Evolutionary conservation across 805 yeast genomes (phyloP).

Genomic region (Ogataea methylovora): DNA sequence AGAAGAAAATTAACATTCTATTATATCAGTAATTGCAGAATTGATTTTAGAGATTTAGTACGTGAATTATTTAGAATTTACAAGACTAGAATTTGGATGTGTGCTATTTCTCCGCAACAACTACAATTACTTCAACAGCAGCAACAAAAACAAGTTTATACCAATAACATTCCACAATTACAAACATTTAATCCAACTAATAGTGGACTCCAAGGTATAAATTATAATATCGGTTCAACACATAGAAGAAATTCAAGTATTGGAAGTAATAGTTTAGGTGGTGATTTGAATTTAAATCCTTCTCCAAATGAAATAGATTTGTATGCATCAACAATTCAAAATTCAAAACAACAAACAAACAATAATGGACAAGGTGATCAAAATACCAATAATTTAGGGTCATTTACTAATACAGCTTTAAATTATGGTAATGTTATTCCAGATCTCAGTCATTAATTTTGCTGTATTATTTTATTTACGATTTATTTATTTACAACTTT

Average conservation of each 20-base stretch:
- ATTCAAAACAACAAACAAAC: too few species aligned
- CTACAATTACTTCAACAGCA: slow-evolving; percentile 13
- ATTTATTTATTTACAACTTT: too few species aligned
- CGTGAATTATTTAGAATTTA: slow-evolving; percentile 67
- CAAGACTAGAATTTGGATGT: slow-evolving; percentile 85
- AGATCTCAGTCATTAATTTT: too few species aligned
- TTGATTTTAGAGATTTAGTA: slow-evolving; percentile 73
- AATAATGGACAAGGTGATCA: too few species aligned
- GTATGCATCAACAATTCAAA: too few species aligned
- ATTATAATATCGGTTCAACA: neutral
- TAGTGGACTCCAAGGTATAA: neutral
- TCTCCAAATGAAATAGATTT: too few species aligned
- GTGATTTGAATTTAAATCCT: too few species aligned
- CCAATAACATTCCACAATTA: neutral
- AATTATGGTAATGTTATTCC: too few species aligned
- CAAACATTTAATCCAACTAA: neutral
- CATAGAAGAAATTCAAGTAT: slow-evolving; percentile 1
- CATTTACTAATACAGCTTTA: too few species aligned
- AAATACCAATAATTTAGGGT: too few species aligned
- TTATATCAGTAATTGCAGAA: slow-evolving; percentile 53
- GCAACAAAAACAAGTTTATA: slow-evolving; percentile 3
- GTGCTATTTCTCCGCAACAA: slow-evolving; percentile 40
- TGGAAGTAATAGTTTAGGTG: neutral
- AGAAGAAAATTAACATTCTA: slow-evolving; percentile 74
- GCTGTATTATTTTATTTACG: too few species aligned